Evolutionary conservation across 768 basidiomycete species (phyloP).

Genomic region (Trametes coccinea): DNA sequence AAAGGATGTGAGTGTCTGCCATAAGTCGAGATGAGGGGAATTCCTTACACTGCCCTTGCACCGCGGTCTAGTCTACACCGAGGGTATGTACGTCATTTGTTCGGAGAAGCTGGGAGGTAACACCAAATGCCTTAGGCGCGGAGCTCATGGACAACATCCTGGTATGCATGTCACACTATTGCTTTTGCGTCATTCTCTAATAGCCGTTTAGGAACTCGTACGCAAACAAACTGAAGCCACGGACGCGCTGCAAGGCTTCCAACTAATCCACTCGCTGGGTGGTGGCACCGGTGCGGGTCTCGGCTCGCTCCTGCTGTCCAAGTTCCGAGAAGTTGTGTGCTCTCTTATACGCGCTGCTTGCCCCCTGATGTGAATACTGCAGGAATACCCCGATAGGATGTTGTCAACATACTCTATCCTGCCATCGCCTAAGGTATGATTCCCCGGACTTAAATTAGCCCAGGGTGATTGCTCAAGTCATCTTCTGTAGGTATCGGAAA

Average conservation of each 20-base stretch:
- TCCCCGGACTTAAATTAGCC: not conserved
- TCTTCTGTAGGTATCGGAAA: slow-evolving; percentile 42
- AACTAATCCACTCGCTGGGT: slow-evolving; percentile 85
- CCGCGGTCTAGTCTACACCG: slow-evolving; percentile 70
- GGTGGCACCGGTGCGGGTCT: slow-evolving; percentile 90
- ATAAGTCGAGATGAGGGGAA: too few relatives aligned
- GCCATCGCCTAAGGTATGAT: slow-evolving; percentile 55
- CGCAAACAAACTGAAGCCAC: slow-evolving; percentile 79
- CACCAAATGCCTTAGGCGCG: slow-evolving; percentile 54
- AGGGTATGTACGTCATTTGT: slow-evolving; percentile 50
- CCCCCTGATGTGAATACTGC: slow-evolving; percentile 36
- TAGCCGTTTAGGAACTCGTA: slow-evolving; percentile 57
- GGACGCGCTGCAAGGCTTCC: slow-evolving; percentile 90
- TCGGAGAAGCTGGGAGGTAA: not conserved
- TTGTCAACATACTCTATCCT: slow-evolving; percentile 55
- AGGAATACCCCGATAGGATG: slow-evolving; percentile 58
- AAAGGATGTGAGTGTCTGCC: slow-evolving; percentile 72
- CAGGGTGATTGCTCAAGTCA: not conserved
- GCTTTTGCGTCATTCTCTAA: not conserved
- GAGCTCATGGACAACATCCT: slow-evolving; percentile 87
- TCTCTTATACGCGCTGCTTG: slow-evolving; percentile 10
- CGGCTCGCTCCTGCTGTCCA: slow-evolving; percentile 77
- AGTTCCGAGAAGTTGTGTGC: slow-evolving; percentile 69
- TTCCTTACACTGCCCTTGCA: not conserved
- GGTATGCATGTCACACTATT: slow-evolving; percentile 35